phyloP scores from a whole-genome alignment of 148 eudicot genomes.

The Fallopia convolvulus region DNA sequence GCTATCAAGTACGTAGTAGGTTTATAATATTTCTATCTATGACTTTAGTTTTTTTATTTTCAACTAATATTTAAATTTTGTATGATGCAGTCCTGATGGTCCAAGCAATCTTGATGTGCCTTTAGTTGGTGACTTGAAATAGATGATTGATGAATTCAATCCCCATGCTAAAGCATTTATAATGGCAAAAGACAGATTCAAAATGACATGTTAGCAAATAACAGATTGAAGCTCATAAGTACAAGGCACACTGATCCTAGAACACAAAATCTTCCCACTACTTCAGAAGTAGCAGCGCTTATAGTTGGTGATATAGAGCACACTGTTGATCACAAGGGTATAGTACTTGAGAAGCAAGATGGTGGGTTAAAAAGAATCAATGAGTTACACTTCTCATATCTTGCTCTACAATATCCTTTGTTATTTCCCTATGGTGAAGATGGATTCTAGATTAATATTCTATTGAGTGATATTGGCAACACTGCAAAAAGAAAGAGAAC shows the following conservation, averaged over 20 bases:
- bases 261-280: not conserved
- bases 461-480: not conserved
- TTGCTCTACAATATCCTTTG: slow-evolving; percentile 12
- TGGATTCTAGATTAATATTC: slow-evolving; percentile 1
- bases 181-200: not conserved
- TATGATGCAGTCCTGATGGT: not conserved
- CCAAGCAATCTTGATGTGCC: not conserved
- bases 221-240: not conserved
- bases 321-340: not conserved
- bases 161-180: not conserved
- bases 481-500: not conserved
- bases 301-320: not conserved
- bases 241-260: not conserved
- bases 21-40: too few species aligned
- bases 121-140: not conserved
- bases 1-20: too few species aligned
- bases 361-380: not conserved
- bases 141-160: not conserved
- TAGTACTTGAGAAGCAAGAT: not conserved
- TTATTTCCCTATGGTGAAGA: slow-evolving; percentile 18
- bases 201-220: not conserved
- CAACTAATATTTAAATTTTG: not conserved
- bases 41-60: too few species aligned
- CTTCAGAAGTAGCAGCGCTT: not conserved
- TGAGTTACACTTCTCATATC: not conserved